phyloP scores from a whole-genome alignment of 2,329 filamentous ascomycete species.

The Escovopsis sp. region DNA sequence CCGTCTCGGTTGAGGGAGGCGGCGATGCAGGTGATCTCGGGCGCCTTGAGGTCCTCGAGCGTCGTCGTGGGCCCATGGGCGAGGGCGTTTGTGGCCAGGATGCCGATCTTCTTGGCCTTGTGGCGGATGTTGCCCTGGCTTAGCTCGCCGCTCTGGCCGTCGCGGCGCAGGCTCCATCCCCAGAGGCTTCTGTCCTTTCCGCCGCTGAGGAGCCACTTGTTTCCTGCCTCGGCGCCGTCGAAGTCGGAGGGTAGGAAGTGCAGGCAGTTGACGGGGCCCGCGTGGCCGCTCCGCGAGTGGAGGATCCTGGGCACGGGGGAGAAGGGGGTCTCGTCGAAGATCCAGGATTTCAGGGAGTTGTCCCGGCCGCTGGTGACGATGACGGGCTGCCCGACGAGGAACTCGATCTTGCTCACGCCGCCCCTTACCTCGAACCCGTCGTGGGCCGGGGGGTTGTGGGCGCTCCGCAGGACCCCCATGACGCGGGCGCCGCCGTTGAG shows the following conservation, averaged over 20 bases:
- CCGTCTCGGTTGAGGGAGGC: slow-evolving; percentile 89
- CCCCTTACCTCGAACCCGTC: slow-evolving; percentile 45
- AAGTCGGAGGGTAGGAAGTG: slow-evolving; percentile 78
- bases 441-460: slow-evolving; percentile 60
- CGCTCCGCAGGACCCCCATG: slow-evolving; percentile 72
- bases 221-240: slow-evolving; percentile 73
- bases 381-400: slow-evolving; percentile 76
- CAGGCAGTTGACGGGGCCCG: slow-evolving; percentile 68
- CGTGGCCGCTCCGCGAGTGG: slow-evolving; percentile 78
- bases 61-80: slow-evolving; percentile 45
- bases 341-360: slow-evolving; percentile 91
- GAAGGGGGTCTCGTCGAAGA: slow-evolving; percentile 86
- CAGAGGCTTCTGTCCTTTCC: slow-evolving; percentile 83
- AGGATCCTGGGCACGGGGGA: slow-evolving; percentile 73
- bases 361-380: slow-evolving; percentile 83
- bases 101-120: slow-evolving; percentile 78
- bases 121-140: slow-evolving; percentile 82
- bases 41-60: slow-evolving; percentile 68
- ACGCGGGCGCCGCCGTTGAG: slow-evolving; percentile 78
- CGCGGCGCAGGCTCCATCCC: slow-evolving; percentile 89
- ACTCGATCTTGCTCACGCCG: slow-evolving; percentile 78
- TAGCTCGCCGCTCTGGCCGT: slow-evolving; percentile 85
- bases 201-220: slow-evolving; percentile 89
- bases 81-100: slow-evolving; percentile 43
- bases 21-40: slow-evolving; percentile 82